Evolutionary conservation across 306 rosid genomes (phyloP).

Genomic region (Cyamopsis tetragonoloba): DNA sequence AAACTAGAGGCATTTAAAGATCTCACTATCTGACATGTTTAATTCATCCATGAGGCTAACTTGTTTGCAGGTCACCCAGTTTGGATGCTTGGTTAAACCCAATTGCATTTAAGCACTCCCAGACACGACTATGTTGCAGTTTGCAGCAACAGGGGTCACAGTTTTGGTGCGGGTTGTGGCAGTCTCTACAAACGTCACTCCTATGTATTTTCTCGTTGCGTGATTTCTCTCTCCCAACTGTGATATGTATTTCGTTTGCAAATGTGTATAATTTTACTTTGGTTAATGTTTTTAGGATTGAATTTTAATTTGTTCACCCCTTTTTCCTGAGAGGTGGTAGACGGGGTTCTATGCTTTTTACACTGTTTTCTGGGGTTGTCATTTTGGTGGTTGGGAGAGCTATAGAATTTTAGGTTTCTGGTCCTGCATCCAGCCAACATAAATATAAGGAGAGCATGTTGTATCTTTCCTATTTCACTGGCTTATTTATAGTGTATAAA

Average conservation of each 20-base stretch:
- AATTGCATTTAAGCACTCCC: constrained; percentile 27
- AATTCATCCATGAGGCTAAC: constrained; percentile 10
- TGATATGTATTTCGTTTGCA: constrained; percentile 48
- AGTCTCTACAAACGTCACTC: constrained; percentile 12
- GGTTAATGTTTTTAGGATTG: constrained; percentile 43
- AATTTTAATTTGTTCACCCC: constrained; percentile 34
- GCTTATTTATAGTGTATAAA: constrained; percentile 53
- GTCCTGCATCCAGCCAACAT: constrained; percentile 47
- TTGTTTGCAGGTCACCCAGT: background rate
- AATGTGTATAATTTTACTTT: constrained; percentile 63
- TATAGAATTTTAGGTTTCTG: constrained; percentile 31
- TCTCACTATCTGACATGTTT: constrained; percentile 45
- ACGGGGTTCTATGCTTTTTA: constrained; percentile 31
- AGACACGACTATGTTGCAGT: constrained; percentile 28
- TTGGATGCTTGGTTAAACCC: constrained; percentile 30
- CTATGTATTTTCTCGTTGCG: constrained; percentile 18
- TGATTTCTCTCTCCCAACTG: constrained; percentile 27
- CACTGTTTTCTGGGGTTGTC: constrained; percentile 28
- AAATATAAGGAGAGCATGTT: constrained; percentile 42
- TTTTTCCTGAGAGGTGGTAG: constrained; percentile 44
- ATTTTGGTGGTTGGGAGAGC: constrained; percentile 42
- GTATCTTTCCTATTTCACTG: constrained; percentile 49
- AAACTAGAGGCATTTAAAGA: constrained; percentile 59
- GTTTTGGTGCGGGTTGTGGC: constrained; percentile 35
- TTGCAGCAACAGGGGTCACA: constrained; percentile 27